Percentiles rank a stretch among this genome's conserved stretches.
Evolutionary conservation across 140 eudicot species (phyloP).

Genomic region (Flaveria floridana): DNA sequence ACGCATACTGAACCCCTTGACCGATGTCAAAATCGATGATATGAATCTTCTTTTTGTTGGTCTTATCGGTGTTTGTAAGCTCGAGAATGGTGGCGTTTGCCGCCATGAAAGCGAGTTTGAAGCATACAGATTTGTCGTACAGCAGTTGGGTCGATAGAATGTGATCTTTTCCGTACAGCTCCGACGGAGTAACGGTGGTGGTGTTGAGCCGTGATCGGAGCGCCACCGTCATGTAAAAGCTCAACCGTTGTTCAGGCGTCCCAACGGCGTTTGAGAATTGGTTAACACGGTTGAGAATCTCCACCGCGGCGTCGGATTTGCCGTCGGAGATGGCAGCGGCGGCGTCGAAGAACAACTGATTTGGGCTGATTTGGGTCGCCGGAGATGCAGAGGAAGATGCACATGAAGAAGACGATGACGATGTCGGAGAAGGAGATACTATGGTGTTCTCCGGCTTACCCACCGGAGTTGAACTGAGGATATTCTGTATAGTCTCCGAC

Average conservation of each 20-base stretch:
- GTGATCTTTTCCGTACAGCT: slow-evolving; percentile 61
- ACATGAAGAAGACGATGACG: slow-evolving; percentile 78
- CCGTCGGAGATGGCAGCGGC: slow-evolving; percentile 70
- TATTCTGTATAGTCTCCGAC: slow-evolving; percentile 73
- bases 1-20: slow-evolving; percentile 66
- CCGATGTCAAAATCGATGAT: slow-evolving; percentile 85
- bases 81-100: slow-evolving; percentile 70
- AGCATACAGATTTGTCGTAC: slow-evolving; percentile 69
- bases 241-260: slow-evolving; percentile 60
- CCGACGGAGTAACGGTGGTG: slow-evolving; percentile 28
- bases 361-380: slow-evolving; percentile 35
- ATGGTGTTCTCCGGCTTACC: slow-evolving; percentile 30
- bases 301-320: slow-evolving; percentile 40
- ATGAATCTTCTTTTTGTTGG: slow-evolving; percentile 33
- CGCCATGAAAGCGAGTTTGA: slow-evolving; percentile 79
- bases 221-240: slow-evolving; percentile 59
- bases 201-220: slow-evolving; percentile 60
- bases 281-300: slow-evolving; percentile 51
- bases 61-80: slow-evolving; percentile 26
- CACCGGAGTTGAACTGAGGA: slow-evolving; percentile 36
- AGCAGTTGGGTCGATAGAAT: slow-evolving; percentile 43
- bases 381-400: slow-evolving; percentile 64
- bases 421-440: slow-evolving; percentile 66
- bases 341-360: slow-evolving; percentile 55
- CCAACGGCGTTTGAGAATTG: slow-evolving; percentile 53